These are phyloP conservation scores for Pilasporangium apinafurcum DNA, from an alignment of 352 stramenopile genomes.

Conservation along the genomic window DNA sequence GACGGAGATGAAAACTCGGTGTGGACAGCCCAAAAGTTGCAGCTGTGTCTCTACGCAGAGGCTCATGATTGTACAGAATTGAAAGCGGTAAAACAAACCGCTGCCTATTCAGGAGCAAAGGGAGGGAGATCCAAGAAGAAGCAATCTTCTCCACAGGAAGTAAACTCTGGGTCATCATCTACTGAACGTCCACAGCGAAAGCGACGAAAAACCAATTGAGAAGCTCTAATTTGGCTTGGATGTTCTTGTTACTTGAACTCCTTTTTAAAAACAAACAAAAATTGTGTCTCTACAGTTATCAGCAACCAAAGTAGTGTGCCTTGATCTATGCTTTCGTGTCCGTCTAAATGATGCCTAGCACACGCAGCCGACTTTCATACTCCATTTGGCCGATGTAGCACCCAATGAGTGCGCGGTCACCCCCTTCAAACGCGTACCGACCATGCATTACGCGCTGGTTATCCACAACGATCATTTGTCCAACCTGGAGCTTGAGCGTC, in stretches of 20 bases:
- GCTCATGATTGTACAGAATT: slow-evolving; percentile 5
- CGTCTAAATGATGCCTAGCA: slow-evolving; percentile 73
- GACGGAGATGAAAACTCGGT: slow-evolving; percentile 7
- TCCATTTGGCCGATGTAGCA: slow-evolving; percentile 86
- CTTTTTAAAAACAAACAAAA: too few species aligned
- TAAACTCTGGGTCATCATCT: too few species aligned
- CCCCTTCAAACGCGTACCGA: slow-evolving; percentile 69
- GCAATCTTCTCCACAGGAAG: too few species aligned
- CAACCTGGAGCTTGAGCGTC: slow-evolving; percentile 48
- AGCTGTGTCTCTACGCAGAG: slow-evolving; percentile 64
- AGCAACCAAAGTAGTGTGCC: too few species aligned
- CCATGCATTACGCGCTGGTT: slow-evolving; percentile 86
- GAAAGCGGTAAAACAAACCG: background rate
- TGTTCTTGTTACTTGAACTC: too few species aligned
- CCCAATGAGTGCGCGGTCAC: slow-evolving; percentile 73
- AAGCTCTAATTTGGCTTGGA: background rate
- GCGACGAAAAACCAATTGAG: slow-evolving; percentile 3
- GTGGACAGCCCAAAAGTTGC: slow-evolving; percentile 65
- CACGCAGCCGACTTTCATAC: slow-evolving; percentile 79
- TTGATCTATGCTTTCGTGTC: too few species aligned
- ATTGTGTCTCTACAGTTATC: too few species aligned
- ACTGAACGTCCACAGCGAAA: too few species aligned
- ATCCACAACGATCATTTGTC: slow-evolving; percentile 83
- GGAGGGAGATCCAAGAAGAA: background rate
- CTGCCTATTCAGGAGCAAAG: slow-evolving; percentile 7